A percentile compares a stretch with the other conserved stretches of the same genome.
These are phyloP conservation scores for Gossypium lobatum DNA, from an alignment of 441 rosid species.

Conservation along the genomic window DNA sequence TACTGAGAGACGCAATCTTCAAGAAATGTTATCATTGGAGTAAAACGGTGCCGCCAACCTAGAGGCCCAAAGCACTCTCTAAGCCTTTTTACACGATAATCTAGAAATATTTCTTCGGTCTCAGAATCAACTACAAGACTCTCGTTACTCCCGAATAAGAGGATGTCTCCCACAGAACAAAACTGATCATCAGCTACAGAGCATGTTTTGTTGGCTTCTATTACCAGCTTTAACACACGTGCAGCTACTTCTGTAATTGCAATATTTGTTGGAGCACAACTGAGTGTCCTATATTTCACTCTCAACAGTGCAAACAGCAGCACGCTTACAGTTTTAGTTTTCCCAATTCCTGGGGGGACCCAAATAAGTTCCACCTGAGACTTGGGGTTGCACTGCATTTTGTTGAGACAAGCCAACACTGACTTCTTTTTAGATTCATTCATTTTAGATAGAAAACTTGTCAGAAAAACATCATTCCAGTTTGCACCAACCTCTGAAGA, in stretches of 20 bases:
- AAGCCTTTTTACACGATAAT: conserved; percentile 29
- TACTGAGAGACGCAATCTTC: conserved; percentile 25
- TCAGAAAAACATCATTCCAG: not conserved
- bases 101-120: conserved; percentile 32
- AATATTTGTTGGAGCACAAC: conserved; percentile 58
- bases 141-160: conserved; percentile 33
- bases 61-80: conserved; percentile 21
- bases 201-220: conserved; percentile 15
- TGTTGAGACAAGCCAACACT: conserved; percentile 26
- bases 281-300: conserved; percentile 32
- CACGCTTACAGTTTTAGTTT: conserved; percentile 40
- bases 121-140: conserved; percentile 16
- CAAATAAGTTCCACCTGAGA: conserved; percentile 40
- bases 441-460: conserved; percentile 17
- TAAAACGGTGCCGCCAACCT: conserved; percentile 28
- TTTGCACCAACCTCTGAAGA: not conserved
- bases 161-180: conserved; percentile 28
- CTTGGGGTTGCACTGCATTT: conserved; percentile 25
- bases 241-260: conserved; percentile 46
- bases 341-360: conserved; percentile 78
- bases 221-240: conserved; percentile 31
- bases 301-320: conserved; percentile 36
- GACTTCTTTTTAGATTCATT: conserved; percentile 40
- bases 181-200: not conserved
- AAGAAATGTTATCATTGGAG: conserved; percentile 28